A percentile compares a stretch with the other conserved stretches of the same genome.
These are phyloP conservation scores for Sporisorium reilianum DNA, from an alignment of 1,284 basidiomycete genomes.

Conservation along the genomic window DNA sequence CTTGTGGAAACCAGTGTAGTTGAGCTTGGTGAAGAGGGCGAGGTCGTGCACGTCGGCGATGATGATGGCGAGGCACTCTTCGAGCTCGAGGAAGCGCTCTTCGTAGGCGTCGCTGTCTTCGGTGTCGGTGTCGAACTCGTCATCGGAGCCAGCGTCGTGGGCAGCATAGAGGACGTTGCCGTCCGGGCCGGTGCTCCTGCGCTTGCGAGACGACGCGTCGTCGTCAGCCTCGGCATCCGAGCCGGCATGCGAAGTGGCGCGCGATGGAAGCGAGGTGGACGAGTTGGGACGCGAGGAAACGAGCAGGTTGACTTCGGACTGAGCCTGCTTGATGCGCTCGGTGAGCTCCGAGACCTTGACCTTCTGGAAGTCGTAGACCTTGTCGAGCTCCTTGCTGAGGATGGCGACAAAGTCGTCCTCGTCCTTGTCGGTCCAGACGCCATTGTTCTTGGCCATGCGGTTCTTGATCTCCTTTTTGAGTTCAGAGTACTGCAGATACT, in stretches of 20 bases:
- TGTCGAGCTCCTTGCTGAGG: constrained; percentile 89
- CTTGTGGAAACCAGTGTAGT: constrained; percentile 96
- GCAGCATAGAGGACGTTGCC: constrained; percentile 71
- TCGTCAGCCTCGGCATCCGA: constrained; percentile 39
- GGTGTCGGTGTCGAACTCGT: constrained; percentile 75
- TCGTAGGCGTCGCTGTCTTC: constrained; percentile 83
- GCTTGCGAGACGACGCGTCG: constrained; percentile 16
- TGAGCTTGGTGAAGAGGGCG: constrained; percentile 90
- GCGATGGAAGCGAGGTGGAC: constrained; percentile 53
- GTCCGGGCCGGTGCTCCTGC: constrained; percentile 68
- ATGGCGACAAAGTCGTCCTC: constrained; percentile 67
- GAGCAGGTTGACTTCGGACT: constrained; percentile 66
- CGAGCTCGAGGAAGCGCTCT: constrained; percentile 86
- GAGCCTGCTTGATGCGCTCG: constrained; percentile 67
- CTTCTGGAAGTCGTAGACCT: constrained; percentile 95
- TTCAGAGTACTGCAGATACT: constrained; percentile 69
- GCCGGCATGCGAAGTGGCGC: constrained; percentile 38
- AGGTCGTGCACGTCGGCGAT: constrained; percentile 99
- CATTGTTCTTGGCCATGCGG: constrained; percentile 64
- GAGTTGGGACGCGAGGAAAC: constrained; percentile 61
- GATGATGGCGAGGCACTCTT: constrained; percentile 94
- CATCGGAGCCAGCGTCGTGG: constrained; percentile 72
- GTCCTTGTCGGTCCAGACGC: constrained; percentile 68
- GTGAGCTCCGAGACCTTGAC: constrained; percentile 74
- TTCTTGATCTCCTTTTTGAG: constrained; percentile 69